A percentile compares a stretch with the other conserved stretches of the same genome.
Conservation (phyloP, 108 stramenopile species). For the Cyclotella sp. region DNA sequence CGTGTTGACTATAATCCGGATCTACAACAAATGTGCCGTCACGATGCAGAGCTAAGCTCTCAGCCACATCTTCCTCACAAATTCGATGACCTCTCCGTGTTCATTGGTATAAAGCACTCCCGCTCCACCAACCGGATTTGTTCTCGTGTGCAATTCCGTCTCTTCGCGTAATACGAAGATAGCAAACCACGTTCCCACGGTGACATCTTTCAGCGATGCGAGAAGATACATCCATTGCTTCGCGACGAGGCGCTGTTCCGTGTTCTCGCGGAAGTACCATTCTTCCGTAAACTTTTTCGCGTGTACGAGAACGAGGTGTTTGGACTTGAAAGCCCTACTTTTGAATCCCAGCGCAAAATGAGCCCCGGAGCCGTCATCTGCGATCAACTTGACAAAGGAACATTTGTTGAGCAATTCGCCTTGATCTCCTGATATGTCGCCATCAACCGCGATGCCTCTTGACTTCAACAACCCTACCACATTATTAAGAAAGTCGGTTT, state of each 20-base stretch:
- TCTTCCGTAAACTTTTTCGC: slow-evolving; percentile 1
- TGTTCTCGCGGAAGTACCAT: background rate
- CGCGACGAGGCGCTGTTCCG: background rate
- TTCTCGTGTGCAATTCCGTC: background rate
- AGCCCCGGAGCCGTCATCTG: background rate
- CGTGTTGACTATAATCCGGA: too few species aligned
- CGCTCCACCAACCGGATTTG: background rate
- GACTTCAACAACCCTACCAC: background rate
- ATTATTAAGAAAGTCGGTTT: background rate
- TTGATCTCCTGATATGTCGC: background rate
- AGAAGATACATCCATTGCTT: slow-evolving; percentile 8
- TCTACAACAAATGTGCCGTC: too few species aligned
- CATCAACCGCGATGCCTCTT: background rate
- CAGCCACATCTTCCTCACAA: background rate
- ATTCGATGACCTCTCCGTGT: background rate
- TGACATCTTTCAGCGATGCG: background rate
- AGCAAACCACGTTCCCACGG: background rate
- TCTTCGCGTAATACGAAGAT: background rate
- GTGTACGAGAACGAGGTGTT: background rate
- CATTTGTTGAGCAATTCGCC: background rate
- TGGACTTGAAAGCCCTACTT: slow-evolving; percentile 1
- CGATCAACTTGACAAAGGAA: background rate
- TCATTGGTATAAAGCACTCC: background rate
- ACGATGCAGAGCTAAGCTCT: too few species aligned
- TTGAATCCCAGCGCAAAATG: slow-evolving; percentile 2